Base-by-base conservation (phyloP, 2,329 filamentous ascomycete species). In the Alternaria hordeiaustralica region DNA sequence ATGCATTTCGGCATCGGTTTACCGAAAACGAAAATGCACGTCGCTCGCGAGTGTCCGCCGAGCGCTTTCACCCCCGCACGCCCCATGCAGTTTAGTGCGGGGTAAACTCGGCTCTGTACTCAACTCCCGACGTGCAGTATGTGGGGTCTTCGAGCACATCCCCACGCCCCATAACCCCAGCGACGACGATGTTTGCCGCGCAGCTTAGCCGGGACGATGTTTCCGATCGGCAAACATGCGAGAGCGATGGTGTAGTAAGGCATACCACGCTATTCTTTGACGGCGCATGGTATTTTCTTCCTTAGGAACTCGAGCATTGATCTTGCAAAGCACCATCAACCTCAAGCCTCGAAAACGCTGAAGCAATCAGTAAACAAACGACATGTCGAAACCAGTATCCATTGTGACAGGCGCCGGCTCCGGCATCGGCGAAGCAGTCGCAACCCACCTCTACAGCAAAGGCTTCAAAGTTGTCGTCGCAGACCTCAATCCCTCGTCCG, bases 391-490 rank as follows among this genome's bases (percentile, higher is more conserved):
- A 60, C 79, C 79, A 8, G 79, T 82, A 33, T 82, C 81, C 7
- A 77, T 84, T n/a, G 74, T 84, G 20, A 84, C 82, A 18, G 83
- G 82, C 20, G 82, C 78, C 20, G 80, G 77, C 49, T 82, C 80
- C 56, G 83, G 83, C 60, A 83, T 84, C 45, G 82, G 82, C 46
- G 79, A 83, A 18, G 80, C 78, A 11, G 71, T 83, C 11, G 80
- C 82, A 18, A 80, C 78, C 15, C 80, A 83, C 60, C 78, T 84
- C 20, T 67, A 80, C 58, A 59, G 71, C 33, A 75, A 78, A 60
- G 67, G 70, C 63, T 84, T 79, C 76, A 70, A 73, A 61, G 81
- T 84, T 33, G 76, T 81, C n/a, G 79, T 84, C 65, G 81, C 79
- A 18, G 83, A 85, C 62, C 64, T 84, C 45, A 82, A 84, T 55